These are phyloP conservation scores for Carex myosuroides DNA, from an alignment of 176 grass and related monocot species.

Conservation along the genomic window DNA sequence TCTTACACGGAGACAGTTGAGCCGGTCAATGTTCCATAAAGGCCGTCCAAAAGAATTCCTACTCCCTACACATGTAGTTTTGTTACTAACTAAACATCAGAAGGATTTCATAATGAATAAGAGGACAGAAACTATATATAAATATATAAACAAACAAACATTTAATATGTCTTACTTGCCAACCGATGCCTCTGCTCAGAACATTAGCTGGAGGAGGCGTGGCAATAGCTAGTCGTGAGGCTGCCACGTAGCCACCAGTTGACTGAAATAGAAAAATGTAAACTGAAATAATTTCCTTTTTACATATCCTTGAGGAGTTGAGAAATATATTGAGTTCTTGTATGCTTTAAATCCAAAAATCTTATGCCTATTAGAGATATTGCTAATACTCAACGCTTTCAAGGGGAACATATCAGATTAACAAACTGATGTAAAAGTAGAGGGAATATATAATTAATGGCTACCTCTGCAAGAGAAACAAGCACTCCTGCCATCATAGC, in stretches of 20 bases:
- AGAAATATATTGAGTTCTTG: background rate
- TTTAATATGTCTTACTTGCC: constrained; percentile 33
- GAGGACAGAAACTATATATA: background rate
- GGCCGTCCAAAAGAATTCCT: constrained; percentile 34
- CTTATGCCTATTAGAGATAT: background rate
- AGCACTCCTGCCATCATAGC: constrained; percentile 48
- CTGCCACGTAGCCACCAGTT: constrained; percentile 38
- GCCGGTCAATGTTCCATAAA: constrained; percentile 44
- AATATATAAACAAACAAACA: constrained; percentile 6
- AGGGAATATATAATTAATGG: background rate
- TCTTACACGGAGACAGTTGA: constrained; percentile 60
- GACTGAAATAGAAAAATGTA: constrained; percentile 27
- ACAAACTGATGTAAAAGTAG: background rate
- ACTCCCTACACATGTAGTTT: constrained; percentile 29
- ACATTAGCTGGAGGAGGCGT: constrained; percentile 52
- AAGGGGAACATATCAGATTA: background rate
- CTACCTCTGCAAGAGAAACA: constrained; percentile 46
- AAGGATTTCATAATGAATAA: background rate
- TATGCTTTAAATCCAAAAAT: background rate
- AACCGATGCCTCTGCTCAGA: constrained; percentile 51
- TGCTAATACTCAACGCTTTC: background rate
- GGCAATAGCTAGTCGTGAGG: constrained; percentile 47
- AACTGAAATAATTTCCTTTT: background rate
- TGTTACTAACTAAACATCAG: background rate
- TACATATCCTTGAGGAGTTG: background rate